These are phyloP conservation scores for Toxoplasma gondii DNA, from an alignment of 169 alveolate species.

Conservation along the genomic window DNA sequence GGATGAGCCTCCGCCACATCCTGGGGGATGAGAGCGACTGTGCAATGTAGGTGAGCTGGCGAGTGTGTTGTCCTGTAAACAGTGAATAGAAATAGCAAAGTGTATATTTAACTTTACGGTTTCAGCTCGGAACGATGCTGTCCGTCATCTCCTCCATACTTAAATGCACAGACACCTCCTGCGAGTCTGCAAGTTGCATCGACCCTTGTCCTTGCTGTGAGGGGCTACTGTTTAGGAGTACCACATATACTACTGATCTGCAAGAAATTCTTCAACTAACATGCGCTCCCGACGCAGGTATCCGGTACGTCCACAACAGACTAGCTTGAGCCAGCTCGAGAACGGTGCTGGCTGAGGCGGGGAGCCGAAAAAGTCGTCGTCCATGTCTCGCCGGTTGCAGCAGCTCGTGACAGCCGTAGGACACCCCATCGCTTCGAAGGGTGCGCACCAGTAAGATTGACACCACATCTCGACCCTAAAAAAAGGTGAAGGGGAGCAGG, in stretches of 20 bases:
- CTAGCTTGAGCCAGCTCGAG: slow-evolving; percentile 43
- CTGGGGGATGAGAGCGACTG: slow-evolving; percentile 51
- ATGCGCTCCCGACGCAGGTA: background rate
- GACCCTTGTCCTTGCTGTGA: too few relatives aligned
- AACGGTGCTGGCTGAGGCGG: slow-evolving; percentile 30
- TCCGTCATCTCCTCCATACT: background rate
- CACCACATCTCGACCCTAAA: slow-evolving; percentile 67
- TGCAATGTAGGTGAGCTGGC: slow-evolving; percentile 62
- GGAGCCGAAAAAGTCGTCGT: slow-evolving; percentile 40
- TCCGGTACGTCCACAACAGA: slow-evolving; percentile 60
- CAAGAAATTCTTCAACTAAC: background rate
- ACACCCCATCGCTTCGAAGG: slow-evolving; percentile 63
- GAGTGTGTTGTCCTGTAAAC: background rate
- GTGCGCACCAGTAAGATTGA: slow-evolving; percentile 64
- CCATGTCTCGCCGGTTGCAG: slow-evolving; percentile 58
- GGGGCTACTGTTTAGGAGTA: too few relatives aligned
- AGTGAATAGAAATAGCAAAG: background rate
- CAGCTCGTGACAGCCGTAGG: slow-evolving; percentile 53
- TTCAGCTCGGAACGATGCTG: slow-evolving; percentile 7
- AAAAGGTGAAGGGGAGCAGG: background rate
- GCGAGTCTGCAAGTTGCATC: too few relatives aligned
- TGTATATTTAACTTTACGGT: background rate
- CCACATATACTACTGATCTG: too few relatives aligned
- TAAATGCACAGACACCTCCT: background rate
- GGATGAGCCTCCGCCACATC: slow-evolving; percentile 55